phyloP scores from a whole-genome alignment of 2,329 filamentous ascomycete genomes.

The Periconia sp. region DNA sequence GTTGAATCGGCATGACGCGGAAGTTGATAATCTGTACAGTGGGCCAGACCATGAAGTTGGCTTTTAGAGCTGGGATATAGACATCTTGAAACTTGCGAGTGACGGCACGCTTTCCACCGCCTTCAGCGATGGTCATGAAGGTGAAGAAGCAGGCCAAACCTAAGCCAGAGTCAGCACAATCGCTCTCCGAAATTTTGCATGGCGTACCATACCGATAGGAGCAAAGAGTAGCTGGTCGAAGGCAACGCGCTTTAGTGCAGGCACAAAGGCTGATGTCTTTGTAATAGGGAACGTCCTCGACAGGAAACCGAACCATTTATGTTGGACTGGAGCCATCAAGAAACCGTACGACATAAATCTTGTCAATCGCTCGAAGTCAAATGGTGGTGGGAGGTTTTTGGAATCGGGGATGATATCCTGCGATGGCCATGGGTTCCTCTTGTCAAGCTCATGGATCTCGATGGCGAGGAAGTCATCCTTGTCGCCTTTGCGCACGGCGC shows the following conservation, averaged over 20 bases:
- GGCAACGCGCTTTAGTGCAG: constrained; percentile 87
- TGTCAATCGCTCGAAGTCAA: constrained; percentile 93
- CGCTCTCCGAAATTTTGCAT: not conserved
- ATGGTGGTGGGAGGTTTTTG: constrained; percentile 73
- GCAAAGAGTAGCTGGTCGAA: constrained; percentile 95
- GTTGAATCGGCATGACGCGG: constrained; percentile 90
- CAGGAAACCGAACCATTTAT: constrained; percentile 93
- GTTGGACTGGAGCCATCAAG: constrained; percentile 92
- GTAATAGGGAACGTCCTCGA: constrained; percentile 82
- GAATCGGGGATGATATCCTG: constrained; percentile 70
- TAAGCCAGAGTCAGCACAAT: too few species aligned
- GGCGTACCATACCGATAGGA: constrained; percentile 70
- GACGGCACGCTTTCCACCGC: constrained; percentile 81
- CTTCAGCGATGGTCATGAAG: constrained; percentile 95
- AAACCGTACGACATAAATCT: constrained; percentile 98
- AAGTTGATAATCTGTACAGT: constrained; percentile 97
- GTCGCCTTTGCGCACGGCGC: constrained; percentile 67
- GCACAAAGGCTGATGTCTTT: constrained; percentile 73
- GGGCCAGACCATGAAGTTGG: constrained; percentile 95
- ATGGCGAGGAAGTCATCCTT: constrained; percentile 79
- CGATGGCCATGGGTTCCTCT: constrained; percentile 72
- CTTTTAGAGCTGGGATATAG: constrained; percentile 91
- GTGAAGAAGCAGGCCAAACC: constrained; percentile 89
- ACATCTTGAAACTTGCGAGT: constrained; percentile 88
- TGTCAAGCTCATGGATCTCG: constrained; percentile 86